A percentile compares a stretch with the other conserved stretches of the same genome.
Conservation (phyloP, 2,329 filamentous ascomycete genomes). For the Canariomyces notabilis region DNA sequence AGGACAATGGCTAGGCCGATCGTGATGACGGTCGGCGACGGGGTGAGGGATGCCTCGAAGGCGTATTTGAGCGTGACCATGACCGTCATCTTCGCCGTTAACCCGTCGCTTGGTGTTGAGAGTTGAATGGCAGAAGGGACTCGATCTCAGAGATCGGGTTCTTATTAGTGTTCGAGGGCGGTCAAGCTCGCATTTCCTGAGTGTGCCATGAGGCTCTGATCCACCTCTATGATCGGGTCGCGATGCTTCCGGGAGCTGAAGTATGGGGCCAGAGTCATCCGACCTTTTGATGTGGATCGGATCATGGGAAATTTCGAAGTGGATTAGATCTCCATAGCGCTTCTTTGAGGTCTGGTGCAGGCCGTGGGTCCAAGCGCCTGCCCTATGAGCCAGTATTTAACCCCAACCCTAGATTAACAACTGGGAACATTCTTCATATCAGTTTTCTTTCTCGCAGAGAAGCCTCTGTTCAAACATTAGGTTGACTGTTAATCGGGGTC, state of each 20-base stretch:
- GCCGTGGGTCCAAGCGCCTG: not conserved
- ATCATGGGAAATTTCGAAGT: constrained; percentile 11
- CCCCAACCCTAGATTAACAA: no score
- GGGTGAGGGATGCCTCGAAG: constrained; percentile 52
- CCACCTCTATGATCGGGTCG: constrained; percentile 3
- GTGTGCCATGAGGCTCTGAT: not conserved
- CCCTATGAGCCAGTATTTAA: no score
- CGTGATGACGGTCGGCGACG: constrained; percentile 57
- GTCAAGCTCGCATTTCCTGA: constrained; percentile 11
- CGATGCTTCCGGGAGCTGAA: constrained; percentile 2
- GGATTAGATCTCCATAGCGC: constrained; percentile 6
- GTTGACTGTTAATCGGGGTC: no score
- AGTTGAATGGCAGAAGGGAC: not conserved
- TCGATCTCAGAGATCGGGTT: not conserved
- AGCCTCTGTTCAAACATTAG: no score
- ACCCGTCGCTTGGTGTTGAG: no score
- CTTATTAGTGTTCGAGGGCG: not conserved
- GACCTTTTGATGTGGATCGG: constrained; percentile 15
- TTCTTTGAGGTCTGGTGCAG: not conserved
- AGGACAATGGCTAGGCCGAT: constrained; percentile 68
- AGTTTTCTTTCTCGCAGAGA: no score
- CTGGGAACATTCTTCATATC: no score
- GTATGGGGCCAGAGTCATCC: constrained; percentile 21
- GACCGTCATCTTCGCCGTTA: constrained; percentile 11
- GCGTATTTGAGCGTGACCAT: constrained; percentile 27